phyloP scores from a whole-genome alignment of 73 alveolate genomes.

The Paramecium pentaurelia region DNA sequence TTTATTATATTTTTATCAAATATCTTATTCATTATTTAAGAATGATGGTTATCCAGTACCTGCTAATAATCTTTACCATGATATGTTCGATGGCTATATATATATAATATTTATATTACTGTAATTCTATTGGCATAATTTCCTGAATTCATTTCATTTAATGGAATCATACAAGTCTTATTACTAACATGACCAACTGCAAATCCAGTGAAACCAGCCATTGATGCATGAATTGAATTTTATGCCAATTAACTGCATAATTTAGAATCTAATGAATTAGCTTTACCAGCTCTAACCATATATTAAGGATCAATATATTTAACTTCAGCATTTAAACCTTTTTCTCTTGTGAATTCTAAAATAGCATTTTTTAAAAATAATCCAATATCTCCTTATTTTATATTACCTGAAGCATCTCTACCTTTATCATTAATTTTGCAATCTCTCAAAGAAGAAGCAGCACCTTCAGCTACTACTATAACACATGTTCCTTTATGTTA shows the following conservation, averaged over 20 bases:
- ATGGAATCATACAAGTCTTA: slow-evolving; percentile 57
- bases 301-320: slow-evolving; percentile 87
- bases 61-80: slow-evolving; percentile 86
- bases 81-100: slow-evolving; percentile 50
- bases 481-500: slow-evolving; percentile 74
- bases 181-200: slow-evolving; percentile 87
- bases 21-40: slow-evolving; percentile 41
- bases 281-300: slow-evolving; percentile 81
- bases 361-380: slow-evolving; percentile 71
- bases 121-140: slow-evolving; percentile 72
- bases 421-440: slow-evolving; percentile 63
- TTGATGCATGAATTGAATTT: slow-evolving; percentile 80
- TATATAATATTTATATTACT: not conserved
- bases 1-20: not conserved
- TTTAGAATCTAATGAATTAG: slow-evolving; percentile 83
- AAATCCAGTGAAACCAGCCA: slow-evolving; percentile 90
- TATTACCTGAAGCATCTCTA: slow-evolving; percentile 70
- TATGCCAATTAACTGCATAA: slow-evolving; percentile 79
- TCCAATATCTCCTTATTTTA: slow-evolving; percentile 87
- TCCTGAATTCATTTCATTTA: slow-evolving; percentile 72
- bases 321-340: slow-evolving; percentile 77
- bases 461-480: slow-evolving; percentile 87
- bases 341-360: slow-evolving; percentile 66
- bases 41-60: slow-evolving; percentile 92
- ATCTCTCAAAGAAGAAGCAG: slow-evolving; percentile 59